Evolutionary conservation across 495 filamentous ascomycete genomes (phyloP).

Genomic region (Penicillium cataractarum): DNA sequence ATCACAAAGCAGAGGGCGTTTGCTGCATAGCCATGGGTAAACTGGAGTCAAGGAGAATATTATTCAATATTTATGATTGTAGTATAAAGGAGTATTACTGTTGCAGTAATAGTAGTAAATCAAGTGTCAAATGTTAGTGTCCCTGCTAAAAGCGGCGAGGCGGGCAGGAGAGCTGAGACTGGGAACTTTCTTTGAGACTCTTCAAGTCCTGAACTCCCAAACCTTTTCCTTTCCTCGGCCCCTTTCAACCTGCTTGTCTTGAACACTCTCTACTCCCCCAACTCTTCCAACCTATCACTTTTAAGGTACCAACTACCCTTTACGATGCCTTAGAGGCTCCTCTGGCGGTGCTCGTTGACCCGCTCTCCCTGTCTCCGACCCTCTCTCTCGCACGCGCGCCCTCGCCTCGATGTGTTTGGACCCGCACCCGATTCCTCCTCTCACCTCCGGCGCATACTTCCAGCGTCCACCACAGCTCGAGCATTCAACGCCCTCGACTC

Average conservation of each 20-base stretch:
- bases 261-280: background rate
- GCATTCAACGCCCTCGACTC: background rate
- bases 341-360: constrained; percentile 15
- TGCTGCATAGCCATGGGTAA: background rate
- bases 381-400: background rate
- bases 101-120: background rate
- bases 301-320: background rate
- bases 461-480: constrained; percentile 9
- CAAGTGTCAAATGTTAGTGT: background rate
- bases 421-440: constrained; percentile 12
- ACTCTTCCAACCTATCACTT: background rate
- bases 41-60: background rate
- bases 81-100: background rate
- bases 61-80: background rate
- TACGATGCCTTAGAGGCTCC: constrained; percentile 26
- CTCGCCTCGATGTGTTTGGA: constrained; percentile 25
- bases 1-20: background rate
- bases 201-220: no score
- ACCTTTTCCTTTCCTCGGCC: constrained; percentile 9
- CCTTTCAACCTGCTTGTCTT: background rate
- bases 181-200: background rate
- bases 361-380: background rate
- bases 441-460: constrained; percentile 15
- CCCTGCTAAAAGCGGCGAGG: constrained; percentile 17
- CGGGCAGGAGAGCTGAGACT: constrained; percentile 8